phyloP scores from a whole-genome alignment of 495 filamentous ascomycete genomes.

The Podospora didyma region DNA sequence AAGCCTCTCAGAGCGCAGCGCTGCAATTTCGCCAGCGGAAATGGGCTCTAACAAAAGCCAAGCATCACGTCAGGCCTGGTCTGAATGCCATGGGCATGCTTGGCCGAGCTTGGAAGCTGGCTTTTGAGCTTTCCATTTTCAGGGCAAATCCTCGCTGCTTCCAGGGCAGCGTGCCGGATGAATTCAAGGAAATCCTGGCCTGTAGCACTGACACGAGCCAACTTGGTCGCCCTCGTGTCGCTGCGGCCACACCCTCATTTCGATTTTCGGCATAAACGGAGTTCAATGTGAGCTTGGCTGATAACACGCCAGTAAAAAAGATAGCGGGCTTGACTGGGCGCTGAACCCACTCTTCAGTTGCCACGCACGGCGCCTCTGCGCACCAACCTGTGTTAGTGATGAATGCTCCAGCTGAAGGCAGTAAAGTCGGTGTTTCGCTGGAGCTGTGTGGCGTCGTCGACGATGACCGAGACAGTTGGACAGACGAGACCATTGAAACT shows the following conservation, averaged over 20 bases:
- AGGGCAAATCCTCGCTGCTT: slow-evolving; percentile 1
- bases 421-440: too few species aligned
- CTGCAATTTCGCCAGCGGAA: not conserved
- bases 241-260: slow-evolving; percentile 19
- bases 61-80: not conserved
- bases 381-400: too few species aligned
- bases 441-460: not conserved
- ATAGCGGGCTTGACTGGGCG: too few species aligned
- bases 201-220: slow-evolving; percentile 8
- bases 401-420: too few species aligned
- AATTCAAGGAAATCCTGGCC: slow-evolving; percentile 17
- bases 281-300: not conserved
- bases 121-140: not conserved
- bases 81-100: not conserved
- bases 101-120: slow-evolving; percentile 16
- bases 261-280: not conserved
- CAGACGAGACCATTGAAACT: not conserved
- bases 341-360: too few species aligned
- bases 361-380: too few species aligned
- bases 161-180: slow-evolving; percentile 12
- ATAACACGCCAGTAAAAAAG: not conserved
- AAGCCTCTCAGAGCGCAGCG: not conserved
- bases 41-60: not conserved
- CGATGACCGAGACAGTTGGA: not conserved
- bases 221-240: not conserved